Base-by-base conservation (phyloP, 805 yeast species). In the Kuraishia molischiana region DNA sequence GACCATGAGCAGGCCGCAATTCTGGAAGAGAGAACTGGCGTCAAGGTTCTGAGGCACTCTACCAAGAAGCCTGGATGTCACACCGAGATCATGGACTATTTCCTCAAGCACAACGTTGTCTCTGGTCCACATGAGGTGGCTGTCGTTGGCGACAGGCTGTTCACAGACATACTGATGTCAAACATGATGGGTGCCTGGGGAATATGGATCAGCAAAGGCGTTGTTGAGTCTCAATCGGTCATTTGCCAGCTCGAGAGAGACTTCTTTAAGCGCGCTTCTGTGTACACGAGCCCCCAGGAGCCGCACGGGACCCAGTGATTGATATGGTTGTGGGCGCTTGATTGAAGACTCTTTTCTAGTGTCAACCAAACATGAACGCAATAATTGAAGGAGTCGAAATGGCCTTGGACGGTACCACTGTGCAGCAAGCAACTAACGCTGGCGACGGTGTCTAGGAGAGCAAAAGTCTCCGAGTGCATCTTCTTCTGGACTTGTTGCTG, bases 111-210 rank as follows among this genome's bases (percentile, higher is more conserved):
- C n/a, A 73, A 66, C 34, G 49, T 74, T 44, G 58, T 67, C 2
- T 51, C 56, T 9, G 41, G 54, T 3, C 75, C 89, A 0, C 53
- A 66, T 13, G 82, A 87, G 45, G 77, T 92, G 13, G 90, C 85
- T 0, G 79, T 92, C 4, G 74, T 92, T 9, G 98, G 98, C 0
- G 98, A 92, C 49, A 62, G 98, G 29, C 66, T 92, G 19, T 77
- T 87, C 59, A 92, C 98, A 0, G 98, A 92, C 56, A 72, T 92
- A 38, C 60, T 89, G 37, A 84, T 92, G 95, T 96, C 97, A 15
- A 90, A 92, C 50, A 66, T 79, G 67, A 86, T 90, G 95, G 95
- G 95, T 0, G 66, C 92, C 0, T 74, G 76, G 58, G 84, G 90
- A 0, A 67, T 86, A 3, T 92, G 97, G 96, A 52, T 92, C 2